These are phyloP conservation scores for Nannochloropsis salina DNA, from an alignment of 108 stramenopile genomes.

Conservation along the genomic window DNA sequence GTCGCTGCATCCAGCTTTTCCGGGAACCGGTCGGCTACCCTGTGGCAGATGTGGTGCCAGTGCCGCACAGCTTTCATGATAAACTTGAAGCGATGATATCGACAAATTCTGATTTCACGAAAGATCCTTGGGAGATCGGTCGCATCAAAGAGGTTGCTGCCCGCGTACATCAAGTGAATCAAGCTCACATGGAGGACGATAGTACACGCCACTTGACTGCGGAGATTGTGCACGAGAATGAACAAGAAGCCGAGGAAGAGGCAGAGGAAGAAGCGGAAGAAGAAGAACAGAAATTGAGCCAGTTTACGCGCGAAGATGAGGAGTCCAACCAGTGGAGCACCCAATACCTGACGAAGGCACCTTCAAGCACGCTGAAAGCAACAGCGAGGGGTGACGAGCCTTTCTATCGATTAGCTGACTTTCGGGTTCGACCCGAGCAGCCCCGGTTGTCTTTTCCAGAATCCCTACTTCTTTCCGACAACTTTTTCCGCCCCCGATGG, in stretches of 20 bases:
- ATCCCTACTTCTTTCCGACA: neutral
- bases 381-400: neutral
- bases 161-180: neutral
- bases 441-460: neutral
- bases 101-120: neutral
- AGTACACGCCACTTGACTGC: neutral
- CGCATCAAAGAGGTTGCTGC: neutral
- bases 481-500: conserved; percentile 5
- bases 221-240: conserved; percentile 8
- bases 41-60: neutral
- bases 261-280: conserved; percentile 13
- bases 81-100: neutral
- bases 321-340: neutral
- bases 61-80: neutral
- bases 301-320: conserved; percentile 9
- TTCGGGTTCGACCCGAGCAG: neutral
- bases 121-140: neutral
- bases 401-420: conserved; percentile 3
- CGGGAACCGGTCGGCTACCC: neutral
- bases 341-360: neutral
- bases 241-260: conserved; percentile 8
- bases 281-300: neutral
- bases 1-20: conserved; percentile 12
- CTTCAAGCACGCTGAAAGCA: neutral
- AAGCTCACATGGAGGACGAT: conserved; percentile 9